These are phyloP conservation scores for Elsinoe batatas DNA, from an alignment of 2,329 filamentous ascomycete genomes.

Conservation along the genomic window DNA sequence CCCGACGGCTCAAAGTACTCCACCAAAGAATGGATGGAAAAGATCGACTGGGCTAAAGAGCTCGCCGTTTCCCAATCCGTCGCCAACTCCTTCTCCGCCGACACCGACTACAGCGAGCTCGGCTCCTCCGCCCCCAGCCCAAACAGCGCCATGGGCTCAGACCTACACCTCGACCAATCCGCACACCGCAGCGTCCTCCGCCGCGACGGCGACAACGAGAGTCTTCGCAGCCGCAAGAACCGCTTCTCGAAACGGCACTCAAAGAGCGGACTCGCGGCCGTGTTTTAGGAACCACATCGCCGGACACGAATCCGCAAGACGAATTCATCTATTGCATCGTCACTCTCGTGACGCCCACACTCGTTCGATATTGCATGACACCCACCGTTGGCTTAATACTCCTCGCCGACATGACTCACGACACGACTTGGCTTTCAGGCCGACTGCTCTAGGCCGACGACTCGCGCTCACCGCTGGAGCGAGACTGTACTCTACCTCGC, in stretches of 20 bases:
- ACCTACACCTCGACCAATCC: slow-evolving; percentile 29
- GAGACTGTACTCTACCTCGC: slow-evolving; percentile 9
- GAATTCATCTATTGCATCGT: background rate
- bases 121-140: slow-evolving; percentile 60
- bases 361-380: background rate
- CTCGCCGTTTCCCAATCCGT: slow-evolving; percentile 65
- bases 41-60: slow-evolving; percentile 75
- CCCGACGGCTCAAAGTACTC: slow-evolving; percentile 56
- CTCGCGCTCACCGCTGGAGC: background rate
- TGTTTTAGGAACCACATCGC: slow-evolving; percentile 49
- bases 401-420: background rate
- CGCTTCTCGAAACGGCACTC: slow-evolving; percentile 86
- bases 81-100: slow-evolving; percentile 53
- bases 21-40: slow-evolving; percentile 87
- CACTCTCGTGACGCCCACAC: background rate
- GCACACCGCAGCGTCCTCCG: slow-evolving; percentile 40
- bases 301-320: background rate
- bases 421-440: background rate
- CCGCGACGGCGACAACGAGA: slow-evolving; percentile 35
- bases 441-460: background rate
- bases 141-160: slow-evolving; percentile 59
- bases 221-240: slow-evolving; percentile 47
- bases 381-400: background rate
- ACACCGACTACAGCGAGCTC: slow-evolving; percentile 36
- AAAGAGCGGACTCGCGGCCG: slow-evolving; percentile 84